These are phyloP conservation scores for Rhodotorula mucilaginosa DNA, from an alignment of 1,284 basidiomycete species.

Conservation along the genomic window DNA sequence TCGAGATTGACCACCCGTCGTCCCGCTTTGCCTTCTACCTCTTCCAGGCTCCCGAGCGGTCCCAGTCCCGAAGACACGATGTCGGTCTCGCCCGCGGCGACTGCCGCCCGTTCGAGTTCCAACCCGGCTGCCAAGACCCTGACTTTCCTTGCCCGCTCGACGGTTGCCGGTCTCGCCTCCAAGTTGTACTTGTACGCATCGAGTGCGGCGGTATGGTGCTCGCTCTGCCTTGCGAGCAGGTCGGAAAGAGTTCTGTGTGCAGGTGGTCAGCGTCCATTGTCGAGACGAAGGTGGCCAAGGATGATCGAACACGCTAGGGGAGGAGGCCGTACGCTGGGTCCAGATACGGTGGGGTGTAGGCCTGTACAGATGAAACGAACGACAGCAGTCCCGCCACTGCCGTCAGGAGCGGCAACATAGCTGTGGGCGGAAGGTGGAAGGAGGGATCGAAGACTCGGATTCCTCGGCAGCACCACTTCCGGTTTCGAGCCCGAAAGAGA, in stretches of 20 bases:
- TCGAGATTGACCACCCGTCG: constrained; percentile 8
- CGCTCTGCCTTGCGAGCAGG: not conserved
- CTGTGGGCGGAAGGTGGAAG: not conserved
- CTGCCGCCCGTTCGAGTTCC: not conserved
- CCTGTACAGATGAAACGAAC: not conserved
- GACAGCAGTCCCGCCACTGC: not conserved
- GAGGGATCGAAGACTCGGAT: not conserved
- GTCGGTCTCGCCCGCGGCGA: no score
- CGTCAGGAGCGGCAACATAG: not conserved
- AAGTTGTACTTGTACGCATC: constrained; percentile 5
- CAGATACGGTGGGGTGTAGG: not conserved
- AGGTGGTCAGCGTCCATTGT: no score
- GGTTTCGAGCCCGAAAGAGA: no score
- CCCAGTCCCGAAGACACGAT: not conserved
- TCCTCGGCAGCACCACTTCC: no score
- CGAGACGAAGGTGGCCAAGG: no score
- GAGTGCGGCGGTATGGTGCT: not conserved
- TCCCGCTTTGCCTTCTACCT: not conserved
- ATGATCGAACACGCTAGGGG: no score
- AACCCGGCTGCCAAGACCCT: not conserved
- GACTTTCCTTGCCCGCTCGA: constrained; percentile 3
- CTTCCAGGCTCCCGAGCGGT: not conserved
- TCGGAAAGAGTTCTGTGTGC: not conserved
- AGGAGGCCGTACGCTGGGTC: constrained; percentile 4
- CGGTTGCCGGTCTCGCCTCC: not conserved